A percentile compares a stretch with the other conserved stretches of the same genome.
phyloP scores from a whole-genome alignment of 2,329 filamentous ascomycete genomes.

The Diaporthe capsici region DNA sequence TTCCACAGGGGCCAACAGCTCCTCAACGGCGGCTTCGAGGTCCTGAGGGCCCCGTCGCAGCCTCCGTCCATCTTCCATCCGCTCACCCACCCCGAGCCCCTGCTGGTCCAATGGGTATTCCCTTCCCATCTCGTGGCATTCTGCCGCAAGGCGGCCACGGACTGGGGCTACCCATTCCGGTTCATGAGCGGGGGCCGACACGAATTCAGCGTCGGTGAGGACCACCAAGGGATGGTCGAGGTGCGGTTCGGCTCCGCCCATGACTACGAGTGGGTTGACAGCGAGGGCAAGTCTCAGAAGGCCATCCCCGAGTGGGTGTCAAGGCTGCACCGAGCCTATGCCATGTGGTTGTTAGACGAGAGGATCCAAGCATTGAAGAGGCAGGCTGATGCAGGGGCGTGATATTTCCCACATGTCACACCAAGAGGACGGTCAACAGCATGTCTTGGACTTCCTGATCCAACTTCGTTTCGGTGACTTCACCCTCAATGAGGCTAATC shows the following conservation, averaged over 20 bases:
- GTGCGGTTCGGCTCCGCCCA: slow-evolving; percentile 32
- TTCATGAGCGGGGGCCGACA: slow-evolving; percentile 37
- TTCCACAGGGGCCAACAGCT: slow-evolving; percentile 23
- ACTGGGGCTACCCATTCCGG: slow-evolving; percentile 34
- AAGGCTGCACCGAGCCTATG: slow-evolving; percentile 30
- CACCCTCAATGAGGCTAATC: background rate
- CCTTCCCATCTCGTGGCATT: slow-evolving; percentile 17
- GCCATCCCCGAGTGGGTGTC: slow-evolving; percentile 6
- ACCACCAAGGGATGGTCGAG: slow-evolving; percentile 13
- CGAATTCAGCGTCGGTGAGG: slow-evolving; percentile 24
- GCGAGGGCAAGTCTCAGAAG: slow-evolving; percentile 30
- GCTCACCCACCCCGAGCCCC: slow-evolving; percentile 18
- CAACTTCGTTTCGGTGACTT: background rate
- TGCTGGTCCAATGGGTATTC: slow-evolving; percentile 28
- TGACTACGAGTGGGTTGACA: slow-evolving; percentile 26
- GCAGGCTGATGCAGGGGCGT: background rate
- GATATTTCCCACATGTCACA: background rate
- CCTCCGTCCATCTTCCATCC: slow-evolving; percentile 14
- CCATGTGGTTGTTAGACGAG: slow-evolving; percentile 35
- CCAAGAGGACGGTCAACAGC: background rate
- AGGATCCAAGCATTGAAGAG: slow-evolving; percentile 13
- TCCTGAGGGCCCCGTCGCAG: slow-evolving; percentile 21
- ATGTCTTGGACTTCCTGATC: background rate
- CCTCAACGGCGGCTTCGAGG: slow-evolving; percentile 28
- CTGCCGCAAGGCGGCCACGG: slow-evolving; percentile 25